Base-by-base conservation (phyloP, 768 basidiomycete species). In the Mycena amicta region DNA sequence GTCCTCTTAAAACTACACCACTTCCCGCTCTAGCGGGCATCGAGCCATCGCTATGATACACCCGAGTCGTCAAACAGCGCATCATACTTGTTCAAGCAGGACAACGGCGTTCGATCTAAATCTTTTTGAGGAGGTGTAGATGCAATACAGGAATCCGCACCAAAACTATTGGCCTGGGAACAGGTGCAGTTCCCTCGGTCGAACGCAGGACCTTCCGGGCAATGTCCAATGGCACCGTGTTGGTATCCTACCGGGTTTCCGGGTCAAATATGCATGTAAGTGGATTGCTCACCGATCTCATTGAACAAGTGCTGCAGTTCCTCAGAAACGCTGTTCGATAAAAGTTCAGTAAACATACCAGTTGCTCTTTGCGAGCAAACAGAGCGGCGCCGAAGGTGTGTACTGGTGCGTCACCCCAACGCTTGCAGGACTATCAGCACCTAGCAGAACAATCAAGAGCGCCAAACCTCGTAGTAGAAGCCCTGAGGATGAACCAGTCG, bases 391-490 rank as follows among this genome's bases (percentile, higher is more conserved):
- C 92, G 53, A 94, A 90, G 31, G 86, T 88, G 67, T 95, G 93
- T 0, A 95, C 88, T 0, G 91, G 92, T 0, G 92, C 93, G 68
- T 93, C 93, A 12, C 92, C 92, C 90, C 89, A 90, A 11, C 89
- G 82, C 82, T n/a, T 89, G 60, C 27, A n/a, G n/a, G n/a, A n/a
- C n/a, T n/a, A n/a, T n/a, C n/a, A n/a, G n/a, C n/a, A n/a, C n/a
- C n/a, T n/a, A n/a, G n/a, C n/a, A n/a, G n/a, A n/a, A n/a, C n/a
- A n/a, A n/a, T n/a, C n/a, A n/a, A n/a, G n/a, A n/a, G n/a, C n/a
- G n/a, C n/a, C 52, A 5, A 49, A n/a, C 18, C 20, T 45, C 43
- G 22, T 45, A 45, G 20, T 45, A 45, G 20, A 45, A 45, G 22
- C 43, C 43, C 43, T 45, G 13, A 13, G 22, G 20, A 45, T 6